Evolutionary conservation across 495 filamentous ascomycete species (phyloP).

Genomic region (Friedmanniomyces simplex): DNA sequence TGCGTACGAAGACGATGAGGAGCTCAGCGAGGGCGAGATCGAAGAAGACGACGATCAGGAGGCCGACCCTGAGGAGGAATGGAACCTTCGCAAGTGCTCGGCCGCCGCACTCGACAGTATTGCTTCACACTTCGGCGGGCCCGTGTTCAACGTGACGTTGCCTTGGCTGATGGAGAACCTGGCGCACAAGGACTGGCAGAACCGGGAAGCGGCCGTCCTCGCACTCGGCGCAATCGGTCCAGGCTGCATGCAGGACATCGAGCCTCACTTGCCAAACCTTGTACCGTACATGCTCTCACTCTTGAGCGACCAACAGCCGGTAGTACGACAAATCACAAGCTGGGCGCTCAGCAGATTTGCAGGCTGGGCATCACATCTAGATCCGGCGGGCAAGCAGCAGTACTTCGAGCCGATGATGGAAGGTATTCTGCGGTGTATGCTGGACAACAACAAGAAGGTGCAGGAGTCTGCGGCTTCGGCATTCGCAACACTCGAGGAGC

Average conservation of each 20-base stretch:
- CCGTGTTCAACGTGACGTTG: conserved; percentile 82
- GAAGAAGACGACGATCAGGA: conserved; percentile 63
- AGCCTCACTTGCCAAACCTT: conserved; percentile 82
- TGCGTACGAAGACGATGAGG: conserved; percentile 45
- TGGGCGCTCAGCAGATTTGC: conserved; percentile 96
- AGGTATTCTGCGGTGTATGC: conserved; percentile 84
- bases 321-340: conserved; percentile 96
- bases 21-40: conserved; percentile 83
- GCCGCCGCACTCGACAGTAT: conserved; percentile 93
- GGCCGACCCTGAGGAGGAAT: conserved; percentile 80
- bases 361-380: conserved; percentile 75
- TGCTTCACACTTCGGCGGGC: conserved; percentile 74
- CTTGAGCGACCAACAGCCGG: conserved; percentile 72
- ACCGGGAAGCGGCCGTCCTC: conserved; percentile 88
- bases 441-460: conserved; percentile 94
- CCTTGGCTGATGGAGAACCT: conserved; percentile 89
- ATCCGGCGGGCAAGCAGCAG: conserved; percentile 52
- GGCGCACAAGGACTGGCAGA: conserved; percentile 78
- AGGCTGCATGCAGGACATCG: conserved; percentile 82
- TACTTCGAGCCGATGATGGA: conserved; percentile 98
- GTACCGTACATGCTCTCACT: conserved; percentile 84
- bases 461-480: conserved; percentile 95
- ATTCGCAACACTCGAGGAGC: conserved; percentile 93
- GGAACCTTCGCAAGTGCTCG: conserved; percentile 96
- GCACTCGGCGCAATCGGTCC: conserved; percentile 92